A percentile compares a stretch with the other conserved stretches of the same genome.
These are phyloP conservation scores for Astraeus odoratus DNA, from an alignment of 768 basidiomycete species.

Conservation along the genomic window DNA sequence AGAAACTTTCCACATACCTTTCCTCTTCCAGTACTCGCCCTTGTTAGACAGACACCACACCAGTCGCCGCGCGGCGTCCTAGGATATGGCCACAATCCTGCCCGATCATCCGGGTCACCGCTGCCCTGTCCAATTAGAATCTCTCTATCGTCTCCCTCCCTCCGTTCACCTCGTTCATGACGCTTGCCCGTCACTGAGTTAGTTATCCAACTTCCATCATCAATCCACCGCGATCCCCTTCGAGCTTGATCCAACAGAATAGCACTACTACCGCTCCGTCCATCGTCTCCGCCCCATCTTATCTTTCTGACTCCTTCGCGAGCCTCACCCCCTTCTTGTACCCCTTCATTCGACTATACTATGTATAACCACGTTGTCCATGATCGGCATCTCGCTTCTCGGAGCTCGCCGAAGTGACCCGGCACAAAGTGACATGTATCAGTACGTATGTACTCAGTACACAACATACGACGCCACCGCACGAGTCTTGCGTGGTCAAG, in stretches of 20 bases:
- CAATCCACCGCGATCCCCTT: no score
- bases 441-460: background rate
- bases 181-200: constrained; percentile 4
- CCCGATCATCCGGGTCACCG: no score
- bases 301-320: background rate
- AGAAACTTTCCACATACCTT: constrained; percentile 3
- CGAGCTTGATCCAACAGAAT: background rate
- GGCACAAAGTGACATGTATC: background rate
- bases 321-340: no score
- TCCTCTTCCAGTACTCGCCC: constrained; percentile 5
- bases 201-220: background rate
- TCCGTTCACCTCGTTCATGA: background rate
- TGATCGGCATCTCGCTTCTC: constrained; percentile 1
- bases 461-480: background rate
- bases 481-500: background rate
- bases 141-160: background rate
- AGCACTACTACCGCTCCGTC: background rate
- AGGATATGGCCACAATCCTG: constrained; percentile 12
- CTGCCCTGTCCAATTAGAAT: background rate
- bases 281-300: background rate
- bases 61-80: constrained; percentile 24
- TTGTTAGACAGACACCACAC: constrained; percentile 6
- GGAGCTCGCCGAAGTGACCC: background rate
- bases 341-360: background rate
- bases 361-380: background rate